phyloP scores from a whole-genome alignment of 345 rosid genomes.

The Pugionium cornutum region DNA sequence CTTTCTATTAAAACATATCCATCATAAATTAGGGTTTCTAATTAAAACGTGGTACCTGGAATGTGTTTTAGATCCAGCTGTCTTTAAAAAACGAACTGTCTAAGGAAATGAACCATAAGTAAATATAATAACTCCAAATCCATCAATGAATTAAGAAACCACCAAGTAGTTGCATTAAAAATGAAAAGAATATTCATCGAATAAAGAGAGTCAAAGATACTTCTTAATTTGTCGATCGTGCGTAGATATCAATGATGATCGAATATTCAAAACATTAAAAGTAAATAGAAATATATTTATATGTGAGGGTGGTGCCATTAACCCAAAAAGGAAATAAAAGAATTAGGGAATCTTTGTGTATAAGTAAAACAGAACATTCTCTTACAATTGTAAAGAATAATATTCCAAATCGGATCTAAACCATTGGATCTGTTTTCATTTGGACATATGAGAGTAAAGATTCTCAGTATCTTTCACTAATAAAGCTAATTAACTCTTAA shows the following conservation, averaged over 20 bases:
- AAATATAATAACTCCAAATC: background rate
- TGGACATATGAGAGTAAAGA: conserved; percentile 20
- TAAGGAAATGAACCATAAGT: background rate
- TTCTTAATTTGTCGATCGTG: conserved; percentile 34
- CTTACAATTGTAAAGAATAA: conserved; percentile 6
- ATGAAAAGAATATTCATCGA: conserved; percentile 19
- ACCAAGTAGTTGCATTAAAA: conserved; percentile 1
- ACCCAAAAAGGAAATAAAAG: conserved; percentile 9
- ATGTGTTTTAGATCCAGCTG: too few relatives aligned
- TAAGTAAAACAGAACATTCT: conserved; percentile 28
- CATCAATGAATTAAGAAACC: background rate
- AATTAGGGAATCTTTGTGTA: conserved; percentile 27
- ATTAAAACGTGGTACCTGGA: too few relatives aligned
- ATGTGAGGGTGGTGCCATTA: conserved; percentile 35
- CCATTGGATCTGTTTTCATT: conserved; percentile 24
- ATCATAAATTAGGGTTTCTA: too few relatives aligned
- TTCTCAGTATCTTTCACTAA: conserved; percentile 31
- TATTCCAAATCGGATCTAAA: conserved; percentile 18
- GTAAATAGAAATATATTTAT: conserved; percentile 24
- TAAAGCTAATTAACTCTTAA: conserved; percentile 6
- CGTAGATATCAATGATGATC: conserved; percentile 36
- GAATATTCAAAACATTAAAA: conserved; percentile 25
- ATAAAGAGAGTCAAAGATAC: conserved; percentile 30
- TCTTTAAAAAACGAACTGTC: too few relatives aligned
- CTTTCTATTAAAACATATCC: too few relatives aligned